Evolutionary conservation across 2,329 filamentous ascomycete genomes (phyloP), one percentile per base, ranked within the genome.

Genomic region (Lithohypha guttulata): DNA sequence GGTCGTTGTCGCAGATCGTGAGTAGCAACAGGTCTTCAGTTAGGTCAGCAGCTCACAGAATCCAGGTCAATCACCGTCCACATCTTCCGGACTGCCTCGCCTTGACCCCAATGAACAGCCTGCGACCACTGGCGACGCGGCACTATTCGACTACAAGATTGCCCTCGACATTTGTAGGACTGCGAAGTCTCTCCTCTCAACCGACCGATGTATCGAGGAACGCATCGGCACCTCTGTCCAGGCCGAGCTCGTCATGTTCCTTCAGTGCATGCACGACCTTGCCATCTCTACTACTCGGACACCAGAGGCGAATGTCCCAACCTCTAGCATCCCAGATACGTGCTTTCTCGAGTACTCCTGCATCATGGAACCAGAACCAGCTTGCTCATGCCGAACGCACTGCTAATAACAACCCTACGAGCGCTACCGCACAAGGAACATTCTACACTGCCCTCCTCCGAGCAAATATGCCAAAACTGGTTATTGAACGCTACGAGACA

Each of bases 361-460:
- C 41, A 33, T 37, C 40, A 26, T 36, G 42, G 22, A 48, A 47
- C 25, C 66, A 69, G 36, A 74, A 69, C 48, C 60, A 89, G 41
- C 74, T 98, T 22, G 85, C 86, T 22, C 82, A 84, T 50, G 73
- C 87, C 51, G 91, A 98, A 63, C 81, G 87, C 58, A 81, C 83
- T 17, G 93, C 91, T 25, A 98, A 96, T 63, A 82, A 85, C 60
- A 93, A 94, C 53, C 85, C 91, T 1, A 74, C 70, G 43, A 96
- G 85, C 59, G 81, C 86, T 19, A 82, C 81, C 29, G 79, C 86
- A 14, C 91, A 98, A 59, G 91, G 89, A 58, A 81, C 84, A 11
- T 95, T 98, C 59, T 98, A 98, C 58, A 81, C 89, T 57, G 80
- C 87, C 31, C 74, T 98, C 10, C 70, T 95, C 40, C 82, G 83